Base-by-base conservation (phyloP, 306 rosid genomes). In the Sphenostylis stenocarpa region DNA sequence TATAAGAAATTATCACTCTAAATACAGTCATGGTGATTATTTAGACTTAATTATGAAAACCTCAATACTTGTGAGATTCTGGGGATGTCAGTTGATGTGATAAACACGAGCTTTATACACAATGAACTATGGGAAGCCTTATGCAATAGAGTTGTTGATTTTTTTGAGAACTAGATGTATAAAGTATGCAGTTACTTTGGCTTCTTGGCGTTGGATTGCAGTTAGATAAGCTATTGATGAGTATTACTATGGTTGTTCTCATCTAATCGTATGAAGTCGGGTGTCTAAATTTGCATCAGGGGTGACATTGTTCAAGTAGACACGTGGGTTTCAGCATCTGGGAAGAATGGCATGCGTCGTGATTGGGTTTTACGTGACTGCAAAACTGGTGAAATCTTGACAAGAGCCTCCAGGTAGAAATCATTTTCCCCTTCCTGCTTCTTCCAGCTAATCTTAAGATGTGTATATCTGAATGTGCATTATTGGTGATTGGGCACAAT, bases 261-360 rank as follows among this genome's bases (percentile, higher is more conserved):
- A 61, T 75, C 28, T 56, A 60, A 28, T 84, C 5, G 26, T 39
- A 45, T 49, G 86, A 83, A 65, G 44, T 79, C 76, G 72, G 69
- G 19, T 63, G 49, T 62, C 49, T 31, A 34, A 73, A 12, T 85
- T 26, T 85, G 28, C 56, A 77, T 36, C 88, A 96, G 99, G 99
- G 98, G 98, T 75, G 99, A 96, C 75, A 87, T 91, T 76, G 99
- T 93, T 87, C 94, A 93, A 78, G 97, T 96, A 61, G 94, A 92
- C 86, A 92, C 98, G 73, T 92, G 96, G 97, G 99, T 91, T 68
- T 84, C 94, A 84, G 86, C 84, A 72, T 92, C 97, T 1, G 99
- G 99, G 75, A 96, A 92, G 82, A 91, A 96, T 86, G 96, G 98
- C 41, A 93, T 96, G 99, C 97, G 96, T 13, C 99, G 99, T 70